Base-by-base conservation (phyloP, 2,329 filamentous ascomycete genomes). In the Diaporthe sp. region DNA sequence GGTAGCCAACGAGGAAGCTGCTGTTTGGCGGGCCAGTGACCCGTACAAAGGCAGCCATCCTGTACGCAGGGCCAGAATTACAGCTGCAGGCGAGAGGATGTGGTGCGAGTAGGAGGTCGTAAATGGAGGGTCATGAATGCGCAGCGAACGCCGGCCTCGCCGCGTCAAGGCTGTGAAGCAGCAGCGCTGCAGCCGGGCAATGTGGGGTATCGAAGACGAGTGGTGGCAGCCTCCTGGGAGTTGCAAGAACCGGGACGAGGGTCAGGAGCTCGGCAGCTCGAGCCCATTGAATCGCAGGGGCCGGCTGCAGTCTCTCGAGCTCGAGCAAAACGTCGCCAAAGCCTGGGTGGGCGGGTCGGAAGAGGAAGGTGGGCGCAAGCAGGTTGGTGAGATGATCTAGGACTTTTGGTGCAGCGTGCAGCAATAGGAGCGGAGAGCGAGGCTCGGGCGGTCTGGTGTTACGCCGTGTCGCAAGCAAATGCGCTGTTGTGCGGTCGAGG, bases 1-100 rank as follows among this genome's bases (percentile, higher is more conserved):
- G 97, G 85, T 98, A 99, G 80, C 97, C 97, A 79, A 98, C 95
- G 78, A 98, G 89, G 83, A 98, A 98, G 86, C 94, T 97, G 86
- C 95, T 97, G 86, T 99, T 99, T 80, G 97, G 96, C 83, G 96
- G 96, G 83, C 97, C 97, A 79, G 95, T 97, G 86, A 99, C 95
- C 89, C 97, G 94, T 87, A 99, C 97, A 85, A 94, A 94, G 83
- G 94, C 94, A 85, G 93, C 90, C 88, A 92, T 92, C 80, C 84
- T 77, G 68, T n/a, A 72, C 67, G 58, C 71, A 68, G 72, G 60
- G 70, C 67, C 61, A 50, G 67, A 50, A 42, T 25, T 60, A 60
- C 19, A 55, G 58, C 47, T 57, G 73, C 73, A 70, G 66, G 38
- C 67, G 71, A 30, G 50, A 47, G 45, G 66, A 38, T 55, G 55